Conservation (phyloP, 2,329 filamentous ascomycete genomes). For the Nemania sp. region DNA sequence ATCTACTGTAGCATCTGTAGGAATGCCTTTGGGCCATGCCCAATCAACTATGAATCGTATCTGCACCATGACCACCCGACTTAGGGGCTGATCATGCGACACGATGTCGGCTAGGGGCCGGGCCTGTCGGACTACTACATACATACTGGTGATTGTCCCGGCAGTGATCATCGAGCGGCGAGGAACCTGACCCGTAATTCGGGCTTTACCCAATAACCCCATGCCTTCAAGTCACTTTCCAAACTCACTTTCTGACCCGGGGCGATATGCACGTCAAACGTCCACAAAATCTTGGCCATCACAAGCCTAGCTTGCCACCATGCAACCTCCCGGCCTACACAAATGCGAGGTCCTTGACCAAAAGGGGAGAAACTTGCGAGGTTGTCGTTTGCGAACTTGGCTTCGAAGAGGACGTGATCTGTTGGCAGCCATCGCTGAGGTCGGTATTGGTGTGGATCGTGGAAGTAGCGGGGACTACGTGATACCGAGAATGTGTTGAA, state of each 20-base stretch:
- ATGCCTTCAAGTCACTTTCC: neutral
- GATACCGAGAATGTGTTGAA: neutral
- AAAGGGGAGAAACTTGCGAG: neutral
- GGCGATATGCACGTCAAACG: neutral
- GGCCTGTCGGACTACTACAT: no score
- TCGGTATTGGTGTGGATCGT: neutral
- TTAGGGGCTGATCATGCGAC: no score
- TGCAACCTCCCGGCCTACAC: neutral
- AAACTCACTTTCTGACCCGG: neutral
- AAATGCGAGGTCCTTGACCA: neutral
- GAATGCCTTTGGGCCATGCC: no score
- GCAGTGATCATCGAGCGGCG: no score
- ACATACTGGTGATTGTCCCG: no score
- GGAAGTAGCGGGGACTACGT: neutral
- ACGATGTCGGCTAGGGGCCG: no score
- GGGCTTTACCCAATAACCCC: neutral
- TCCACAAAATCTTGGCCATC: neutral
- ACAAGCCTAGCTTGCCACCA: neutral
- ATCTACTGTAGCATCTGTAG: no score
- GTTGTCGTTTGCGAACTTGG: neutral
- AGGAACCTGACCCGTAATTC: neutral
- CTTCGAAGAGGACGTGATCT: neutral
- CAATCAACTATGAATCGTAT: no score
- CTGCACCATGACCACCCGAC: no score
- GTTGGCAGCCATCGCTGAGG: neutral